Evolutionary conservation across 116 monocot genomes (phyloP).

Genomic region (Zostera marina): DNA sequence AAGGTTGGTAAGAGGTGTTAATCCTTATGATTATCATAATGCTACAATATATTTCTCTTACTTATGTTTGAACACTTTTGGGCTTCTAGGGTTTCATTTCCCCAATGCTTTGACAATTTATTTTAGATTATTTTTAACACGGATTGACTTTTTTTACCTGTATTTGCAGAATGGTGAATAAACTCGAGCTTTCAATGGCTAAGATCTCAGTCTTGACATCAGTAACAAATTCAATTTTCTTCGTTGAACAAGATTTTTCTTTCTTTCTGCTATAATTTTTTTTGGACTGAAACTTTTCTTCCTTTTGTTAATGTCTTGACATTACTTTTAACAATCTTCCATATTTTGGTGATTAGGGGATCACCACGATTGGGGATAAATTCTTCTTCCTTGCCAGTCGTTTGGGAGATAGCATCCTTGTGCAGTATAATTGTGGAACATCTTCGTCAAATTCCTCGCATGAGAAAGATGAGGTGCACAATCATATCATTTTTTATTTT

Average conservation of each 20-base stretch:
- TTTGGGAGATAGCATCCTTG: slow-evolving; percentile 89
- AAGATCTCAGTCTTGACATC: slow-evolving; percentile 87
- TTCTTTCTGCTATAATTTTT: background rate
- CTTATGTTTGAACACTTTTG: too few relatives aligned
- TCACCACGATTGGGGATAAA: slow-evolving; percentile 66
- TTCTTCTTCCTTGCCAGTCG: slow-evolving; percentile 97
- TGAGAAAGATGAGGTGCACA: slow-evolving; percentile 55
- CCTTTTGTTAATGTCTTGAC: background rate
- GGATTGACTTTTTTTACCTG: background rate
- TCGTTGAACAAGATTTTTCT: slow-evolving; percentile 6
- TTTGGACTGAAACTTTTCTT: background rate
- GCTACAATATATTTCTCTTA: too few relatives aligned
- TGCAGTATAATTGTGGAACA: slow-evolving; percentile 63
- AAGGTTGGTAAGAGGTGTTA: too few relatives aligned
- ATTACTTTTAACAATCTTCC: background rate
- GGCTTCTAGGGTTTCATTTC: too few relatives aligned
- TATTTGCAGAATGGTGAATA: slow-evolving; percentile 61
- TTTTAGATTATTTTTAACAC: too few relatives aligned
- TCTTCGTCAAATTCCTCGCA: slow-evolving; percentile 21
- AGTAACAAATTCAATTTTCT: slow-evolving; percentile 11
- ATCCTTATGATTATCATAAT: too few relatives aligned
- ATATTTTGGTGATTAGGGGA: slow-evolving; percentile 27
- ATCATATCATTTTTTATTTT: background rate
- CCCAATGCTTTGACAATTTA: too few relatives aligned
- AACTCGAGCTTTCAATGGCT: slow-evolving; percentile 78